A percentile compares a stretch with the other conserved stretches of the same genome.
These are phyloP conservation scores for Heliocybe sulcata DNA, from an alignment of 1,284 basidiomycete genomes.

Conservation along the genomic window DNA sequence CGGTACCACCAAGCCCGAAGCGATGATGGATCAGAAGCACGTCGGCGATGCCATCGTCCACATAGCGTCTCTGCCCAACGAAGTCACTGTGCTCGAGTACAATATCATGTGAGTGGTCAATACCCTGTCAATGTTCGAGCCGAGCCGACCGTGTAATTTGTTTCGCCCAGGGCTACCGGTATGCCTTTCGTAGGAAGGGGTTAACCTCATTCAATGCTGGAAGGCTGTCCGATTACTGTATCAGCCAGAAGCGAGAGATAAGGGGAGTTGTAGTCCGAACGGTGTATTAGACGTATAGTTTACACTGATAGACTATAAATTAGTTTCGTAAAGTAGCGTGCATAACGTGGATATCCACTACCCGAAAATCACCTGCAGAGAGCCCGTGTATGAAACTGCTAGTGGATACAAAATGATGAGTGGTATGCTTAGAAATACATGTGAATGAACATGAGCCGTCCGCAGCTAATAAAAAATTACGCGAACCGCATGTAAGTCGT, in stretches of 20 bases:
- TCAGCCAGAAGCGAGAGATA: background rate
- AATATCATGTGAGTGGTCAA: conserved; percentile 59
- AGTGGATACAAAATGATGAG: background rate
- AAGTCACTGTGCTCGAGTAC: conserved; percentile 65
- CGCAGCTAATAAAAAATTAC: background rate
- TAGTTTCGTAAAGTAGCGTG: background rate
- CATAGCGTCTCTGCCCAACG: conserved; percentile 58
- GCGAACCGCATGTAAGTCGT: background rate
- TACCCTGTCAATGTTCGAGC: background rate
- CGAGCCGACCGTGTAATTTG: background rate
- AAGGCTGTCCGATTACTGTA: too few species aligned
- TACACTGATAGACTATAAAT: background rate
- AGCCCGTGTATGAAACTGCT: background rate
- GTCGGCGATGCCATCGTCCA: conserved; percentile 69
- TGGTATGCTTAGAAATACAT: background rate
- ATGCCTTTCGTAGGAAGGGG: conserved; percentile 3
- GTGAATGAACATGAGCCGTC: background rate
- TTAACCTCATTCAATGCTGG: too few species aligned
- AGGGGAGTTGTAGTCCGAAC: background rate
- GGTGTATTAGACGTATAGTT: background rate
- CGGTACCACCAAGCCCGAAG: conserved; percentile 52
- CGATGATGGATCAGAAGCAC: conserved; percentile 60
- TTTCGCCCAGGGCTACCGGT: background rate
- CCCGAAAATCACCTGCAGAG: background rate
- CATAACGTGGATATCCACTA: background rate